phyloP scores from a whole-genome alignment of 441 rosid genomes.

The Arabidopsis lyrata region DNA sequence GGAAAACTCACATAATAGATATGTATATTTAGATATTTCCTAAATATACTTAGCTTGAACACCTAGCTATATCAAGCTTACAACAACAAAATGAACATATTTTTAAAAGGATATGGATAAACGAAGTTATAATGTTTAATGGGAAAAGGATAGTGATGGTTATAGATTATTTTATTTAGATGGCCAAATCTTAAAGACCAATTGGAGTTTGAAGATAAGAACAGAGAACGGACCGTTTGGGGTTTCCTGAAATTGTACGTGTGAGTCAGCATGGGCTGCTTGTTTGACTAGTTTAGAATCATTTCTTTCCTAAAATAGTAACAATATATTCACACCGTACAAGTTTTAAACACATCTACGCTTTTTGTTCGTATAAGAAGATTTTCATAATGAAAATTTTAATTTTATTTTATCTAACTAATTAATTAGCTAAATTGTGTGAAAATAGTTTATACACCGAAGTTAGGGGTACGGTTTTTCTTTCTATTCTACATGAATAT shows the following conservation, averaged over 20 bases:
- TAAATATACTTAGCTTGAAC: no score
- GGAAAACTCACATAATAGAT: no score
- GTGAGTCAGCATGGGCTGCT: slow-evolving; percentile 34
- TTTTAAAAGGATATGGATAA: neutral
- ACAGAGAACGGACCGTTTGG: slow-evolving; percentile 29
- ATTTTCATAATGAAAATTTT: neutral
- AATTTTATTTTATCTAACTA: neutral
- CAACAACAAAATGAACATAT: neutral
- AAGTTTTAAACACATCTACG: slow-evolving; percentile 40
- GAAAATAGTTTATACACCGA: no score
- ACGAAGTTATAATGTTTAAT: slow-evolving; percentile 8
- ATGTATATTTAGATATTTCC: no score
- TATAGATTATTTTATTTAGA: slow-evolving; percentile 26
- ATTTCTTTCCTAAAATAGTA: slow-evolving; percentile 34
- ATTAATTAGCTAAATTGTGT: neutral
- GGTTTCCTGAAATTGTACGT: slow-evolving; percentile 35
- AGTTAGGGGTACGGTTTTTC: no score
- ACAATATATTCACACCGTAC: slow-evolving; percentile 39
- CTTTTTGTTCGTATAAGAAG: slow-evolving; percentile 14
- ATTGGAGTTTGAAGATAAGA: slow-evolving; percentile 31
- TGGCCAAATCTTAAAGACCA: slow-evolving; percentile 35
- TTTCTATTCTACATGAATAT: no score
- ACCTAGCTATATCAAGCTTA: no score
- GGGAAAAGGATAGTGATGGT: slow-evolving; percentile 38
- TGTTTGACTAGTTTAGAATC: slow-evolving; percentile 37